Evolutionary conservation across 2,329 filamentous ascomycete species (phyloP).

Genomic region (Aotearoamyces nothofagi): DNA sequence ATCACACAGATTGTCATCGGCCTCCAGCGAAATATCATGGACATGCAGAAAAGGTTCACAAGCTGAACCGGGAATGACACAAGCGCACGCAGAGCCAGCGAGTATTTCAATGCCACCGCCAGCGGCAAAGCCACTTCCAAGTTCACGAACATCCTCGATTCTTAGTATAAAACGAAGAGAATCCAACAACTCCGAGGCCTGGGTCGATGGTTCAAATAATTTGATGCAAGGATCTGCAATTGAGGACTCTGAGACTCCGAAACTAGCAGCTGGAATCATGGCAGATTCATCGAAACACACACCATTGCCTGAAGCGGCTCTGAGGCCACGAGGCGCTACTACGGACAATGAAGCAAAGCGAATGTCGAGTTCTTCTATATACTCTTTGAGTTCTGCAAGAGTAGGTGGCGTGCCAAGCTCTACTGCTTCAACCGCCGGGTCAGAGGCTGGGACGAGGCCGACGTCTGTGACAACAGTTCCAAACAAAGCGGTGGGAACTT

Average conservation of each 20-base stretch:
- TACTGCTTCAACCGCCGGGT: slow-evolving; percentile 35
- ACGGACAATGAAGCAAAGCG: slow-evolving; percentile 44
- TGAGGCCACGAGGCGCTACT: slow-evolving; percentile 29
- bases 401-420: slow-evolving; percentile 32
- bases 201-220: slow-evolving; percentile 22
- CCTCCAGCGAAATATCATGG: slow-evolving; percentile 22
- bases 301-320: slow-evolving; percentile 31
- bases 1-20: slow-evolving; percentile 29
- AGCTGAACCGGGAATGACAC: slow-evolving; percentile 42
- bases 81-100: slow-evolving; percentile 39
- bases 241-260: slow-evolving; percentile 34
- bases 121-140: slow-evolving; percentile 25
- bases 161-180: slow-evolving; percentile 18
- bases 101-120: slow-evolving; percentile 51
- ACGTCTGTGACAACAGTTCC: slow-evolving; percentile 10
- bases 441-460: slow-evolving; percentile 24
- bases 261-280: slow-evolving; percentile 22
- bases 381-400: slow-evolving; percentile 47
- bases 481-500: slow-evolving; percentile 4
- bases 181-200: slow-evolving; percentile 26
- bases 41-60: slow-evolving; percentile 36
- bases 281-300: slow-evolving; percentile 12
- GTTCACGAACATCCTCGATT: slow-evolving; percentile 17
- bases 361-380: slow-evolving; percentile 58
- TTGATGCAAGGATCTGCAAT: slow-evolving; percentile 21